These are phyloP conservation scores for Trichosporon faecale DNA, from an alignment of 1,284 basidiomycete genomes.

Conservation along the genomic window DNA sequence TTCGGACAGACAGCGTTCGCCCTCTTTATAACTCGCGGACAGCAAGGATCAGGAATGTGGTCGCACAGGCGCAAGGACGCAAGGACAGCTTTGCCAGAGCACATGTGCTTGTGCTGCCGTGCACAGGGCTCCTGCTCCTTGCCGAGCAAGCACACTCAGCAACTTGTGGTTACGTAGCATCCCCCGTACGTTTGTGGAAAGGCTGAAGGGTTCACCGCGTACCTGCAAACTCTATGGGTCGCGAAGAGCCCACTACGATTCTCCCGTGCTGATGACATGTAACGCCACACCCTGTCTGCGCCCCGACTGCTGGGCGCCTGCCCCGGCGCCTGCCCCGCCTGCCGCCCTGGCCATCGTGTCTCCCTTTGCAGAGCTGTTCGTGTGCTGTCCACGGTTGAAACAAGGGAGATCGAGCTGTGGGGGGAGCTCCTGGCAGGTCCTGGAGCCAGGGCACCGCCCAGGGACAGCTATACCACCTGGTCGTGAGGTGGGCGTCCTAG, in stretches of 20 bases:
- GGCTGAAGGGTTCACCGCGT: neutral
- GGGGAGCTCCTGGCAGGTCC: neutral
- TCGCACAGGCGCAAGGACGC: neutral
- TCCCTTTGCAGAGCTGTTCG: neutral
- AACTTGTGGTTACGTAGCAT: neutral
- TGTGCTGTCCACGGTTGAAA: neutral
- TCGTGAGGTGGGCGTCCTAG: neutral
- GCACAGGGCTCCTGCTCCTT: neutral
- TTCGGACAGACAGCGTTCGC: neutral
- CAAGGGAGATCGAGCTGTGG: neutral
- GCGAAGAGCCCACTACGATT: neutral
- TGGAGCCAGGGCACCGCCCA: neutral
- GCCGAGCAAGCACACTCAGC: neutral
- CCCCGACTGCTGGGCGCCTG: neutral
- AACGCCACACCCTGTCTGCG: slow-evolving; percentile 5
- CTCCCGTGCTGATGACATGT: slow-evolving; percentile 1
- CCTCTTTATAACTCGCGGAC: neutral
- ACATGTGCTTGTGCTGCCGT: neutral
- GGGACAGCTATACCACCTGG: neutral
- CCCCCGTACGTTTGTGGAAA: neutral
- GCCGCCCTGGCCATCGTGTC: neutral
- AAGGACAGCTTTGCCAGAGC: neutral
- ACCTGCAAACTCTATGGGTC: slow-evolving; percentile 4
- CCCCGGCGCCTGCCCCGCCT: neutral
- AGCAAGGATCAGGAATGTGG: neutral